Base-by-base conservation (phyloP, 140 eudicot species). In the Senecio squalidus region DNA sequence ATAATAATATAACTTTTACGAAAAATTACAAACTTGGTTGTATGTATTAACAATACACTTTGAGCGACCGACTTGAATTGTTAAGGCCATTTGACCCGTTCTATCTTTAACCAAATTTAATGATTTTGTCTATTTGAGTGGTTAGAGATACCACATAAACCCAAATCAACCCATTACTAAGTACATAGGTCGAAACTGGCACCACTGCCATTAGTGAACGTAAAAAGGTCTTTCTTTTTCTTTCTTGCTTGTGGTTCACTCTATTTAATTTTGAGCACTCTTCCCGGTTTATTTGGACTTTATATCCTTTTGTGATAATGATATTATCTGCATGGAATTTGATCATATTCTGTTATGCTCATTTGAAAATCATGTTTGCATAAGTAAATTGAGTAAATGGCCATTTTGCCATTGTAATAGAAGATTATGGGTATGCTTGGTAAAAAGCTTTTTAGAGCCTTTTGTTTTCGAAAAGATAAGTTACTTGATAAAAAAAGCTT, bases 331-430 rank as follows among this genome's bases (percentile, higher is more conserved):
- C n/a, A n/a, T n/a, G n/a, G n/a, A n/a, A n/a, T n/a, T n/a, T 67
- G 11, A 68, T 74, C 52, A 74, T 74, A 74, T 74, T 74, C 79
- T 66, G 69, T 66, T 67, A 66, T 73, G 31, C 72, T 46, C 39
- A 1, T 25, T 47, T 45, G 24, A 56, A 46, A 27, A 43, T 5
- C 34, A 66, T 25, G 55, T 18, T 52, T 54, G 40, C 64, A 69
- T 49, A 27, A 58, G n/a, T 38, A 41, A 41, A 38, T 58, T 26
- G 5, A 25, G 41, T 16, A 50, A 61, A 45, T 55, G 14, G 30
- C 61, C 26, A 17, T 28, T 55, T 18, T 55, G 23, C 18, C 61
- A 41, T 29, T 55, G 8, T 16, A 55, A 55, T 0, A n/a, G n/a
- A 16, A 44, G 24, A 16, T 44, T 44, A n/a, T 21, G 16, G 16